Evolutionary conservation across 2,329 filamentous ascomycete species (phyloP).

Genomic region (Thelonectria discophora): DNA sequence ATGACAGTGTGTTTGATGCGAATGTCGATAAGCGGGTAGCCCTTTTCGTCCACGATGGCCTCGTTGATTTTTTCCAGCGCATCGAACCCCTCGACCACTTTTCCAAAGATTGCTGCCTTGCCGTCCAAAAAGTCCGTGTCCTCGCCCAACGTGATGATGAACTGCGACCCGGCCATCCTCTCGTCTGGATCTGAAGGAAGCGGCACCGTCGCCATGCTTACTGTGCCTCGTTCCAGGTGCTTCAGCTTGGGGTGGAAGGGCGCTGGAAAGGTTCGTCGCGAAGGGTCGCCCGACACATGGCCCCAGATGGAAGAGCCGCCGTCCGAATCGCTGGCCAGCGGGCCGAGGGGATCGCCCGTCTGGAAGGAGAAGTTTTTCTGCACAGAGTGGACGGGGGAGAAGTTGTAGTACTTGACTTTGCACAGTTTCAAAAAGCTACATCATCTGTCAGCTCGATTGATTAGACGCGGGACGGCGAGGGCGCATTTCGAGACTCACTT

Average conservation of each 20-base stretch:
- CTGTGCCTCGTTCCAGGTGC: conserved; percentile 87
- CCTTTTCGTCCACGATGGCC: conserved; percentile 85
- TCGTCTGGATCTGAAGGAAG: conserved; percentile 79
- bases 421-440: conserved; percentile 94
- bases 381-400: conserved; percentile 88
- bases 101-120: conserved; percentile 94
- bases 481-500: conserved; percentile 74
- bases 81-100: conserved; percentile 96
- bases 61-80: conserved; percentile 92
- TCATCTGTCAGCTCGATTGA: conserved; percentile 52
- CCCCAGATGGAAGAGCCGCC: conserved; percentile 96
- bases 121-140: conserved; percentile 91
- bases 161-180: conserved; percentile 87
- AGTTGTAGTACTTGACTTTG: conserved; percentile 99
- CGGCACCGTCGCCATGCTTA: conserved; percentile 96
- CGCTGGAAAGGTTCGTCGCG: conserved; percentile 82
- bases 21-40: conserved; percentile 91
- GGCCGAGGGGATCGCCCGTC: conserved; percentile 92
- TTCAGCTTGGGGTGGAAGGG: conserved; percentile 88
- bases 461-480: conserved; percentile 24
- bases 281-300: conserved; percentile 70
- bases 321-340: conserved; percentile 84
- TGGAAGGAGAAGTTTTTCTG: conserved; percentile 97
- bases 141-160: conserved; percentile 90
- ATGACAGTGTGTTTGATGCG: conserved; percentile 92